phyloP scores from a whole-genome alignment of 202 grass and related monocot genomes.

The Alloteropsis angusta region DNA sequence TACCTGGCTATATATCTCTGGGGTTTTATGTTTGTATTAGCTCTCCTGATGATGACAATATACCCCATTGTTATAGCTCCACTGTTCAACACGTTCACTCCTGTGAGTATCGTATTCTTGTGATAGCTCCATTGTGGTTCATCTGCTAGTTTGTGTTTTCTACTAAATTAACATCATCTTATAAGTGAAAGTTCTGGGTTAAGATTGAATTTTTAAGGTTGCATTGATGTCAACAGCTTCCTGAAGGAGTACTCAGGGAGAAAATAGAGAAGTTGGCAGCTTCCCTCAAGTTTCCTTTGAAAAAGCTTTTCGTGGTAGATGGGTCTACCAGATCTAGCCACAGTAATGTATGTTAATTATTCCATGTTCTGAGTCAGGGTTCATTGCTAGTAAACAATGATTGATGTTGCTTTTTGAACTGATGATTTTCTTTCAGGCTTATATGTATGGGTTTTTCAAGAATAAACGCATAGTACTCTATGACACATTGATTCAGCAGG shows the following conservation, averaged over 20 bases:
- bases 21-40: conserved; percentile 91
- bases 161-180: neutral
- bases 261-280: conserved; percentile 96
- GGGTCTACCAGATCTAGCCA: conserved; percentile 97
- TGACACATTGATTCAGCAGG: conserved; percentile 99
- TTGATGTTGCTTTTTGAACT: conserved; percentile 13
- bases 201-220: conserved; percentile 22
- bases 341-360: conserved; percentile 67
- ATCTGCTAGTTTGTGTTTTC: conserved; percentile 1
- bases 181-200: neutral
- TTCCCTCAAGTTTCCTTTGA: conserved; percentile 94
- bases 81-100: conserved; percentile 96
- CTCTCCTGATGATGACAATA: conserved; percentile 90
- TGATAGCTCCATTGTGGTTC: neutral
- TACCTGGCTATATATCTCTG: conserved; percentile 98
- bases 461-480: conserved; percentile 98
- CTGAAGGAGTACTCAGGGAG: conserved; percentile 79
- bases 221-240: conserved; percentile 64
- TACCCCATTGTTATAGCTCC: conserved; percentile 95
- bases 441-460: conserved; percentile 99
- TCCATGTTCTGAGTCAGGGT: neutral
- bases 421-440: conserved; percentile 57
- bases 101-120: conserved; percentile 47
- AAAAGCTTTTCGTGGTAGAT: conserved; percentile 97
- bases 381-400: neutral